Conservation (phyloP, 2,329 filamentous ascomycete species). For the Phialemoniopsis sp. region DNA sequence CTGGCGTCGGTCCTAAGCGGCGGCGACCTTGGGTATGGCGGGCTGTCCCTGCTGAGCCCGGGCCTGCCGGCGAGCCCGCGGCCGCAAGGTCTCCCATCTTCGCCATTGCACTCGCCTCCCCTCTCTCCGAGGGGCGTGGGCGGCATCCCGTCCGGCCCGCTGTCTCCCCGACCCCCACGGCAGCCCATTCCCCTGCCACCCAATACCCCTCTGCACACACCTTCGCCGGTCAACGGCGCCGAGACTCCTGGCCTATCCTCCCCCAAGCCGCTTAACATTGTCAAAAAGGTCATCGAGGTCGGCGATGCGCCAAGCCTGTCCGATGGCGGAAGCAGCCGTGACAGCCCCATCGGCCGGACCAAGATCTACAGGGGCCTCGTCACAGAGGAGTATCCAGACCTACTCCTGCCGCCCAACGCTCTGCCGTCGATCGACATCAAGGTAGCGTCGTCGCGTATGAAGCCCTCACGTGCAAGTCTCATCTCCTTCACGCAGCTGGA, state of each 20-base stretch:
- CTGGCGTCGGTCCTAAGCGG: slow-evolving; percentile 47
- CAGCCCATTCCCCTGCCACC: slow-evolving; percentile 70
- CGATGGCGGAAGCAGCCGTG: slow-evolving; percentile 17
- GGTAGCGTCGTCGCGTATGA: slow-evolving; percentile 92
- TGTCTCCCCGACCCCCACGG: slow-evolving; percentile 71
- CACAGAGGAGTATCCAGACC: slow-evolving; percentile 80
- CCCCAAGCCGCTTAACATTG: slow-evolving; percentile 33
- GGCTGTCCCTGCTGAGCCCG: slow-evolving; percentile 45
- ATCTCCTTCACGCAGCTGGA: slow-evolving; percentile 76
- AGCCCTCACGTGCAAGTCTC: slow-evolving; percentile 82
- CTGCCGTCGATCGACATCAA: slow-evolving; percentile 80
- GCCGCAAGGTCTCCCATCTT: slow-evolving; percentile 44
- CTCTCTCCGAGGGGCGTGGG: slow-evolving; percentile 57
- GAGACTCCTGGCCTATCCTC: slow-evolving; percentile 29
- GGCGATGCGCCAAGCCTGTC: slow-evolving; percentile 7
- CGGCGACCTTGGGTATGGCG: slow-evolving; percentile 14
- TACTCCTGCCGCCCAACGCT: slow-evolving; percentile 83
- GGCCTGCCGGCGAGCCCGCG: slow-evolving; percentile 58
- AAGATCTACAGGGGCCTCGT: slow-evolving; percentile 71
- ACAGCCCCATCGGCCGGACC: slow-evolving; percentile 37
- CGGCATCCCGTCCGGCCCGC: slow-evolving; percentile 11
- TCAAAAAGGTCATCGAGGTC: slow-evolving; percentile 24
- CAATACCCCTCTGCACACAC: slow-evolving; percentile 62
- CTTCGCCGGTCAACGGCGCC: slow-evolving; percentile 33
- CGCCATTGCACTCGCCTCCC: slow-evolving; percentile 58